Conservation (phyloP, 2,329 filamentous ascomycete species). For the Trichoderma lentiforme region DNA sequence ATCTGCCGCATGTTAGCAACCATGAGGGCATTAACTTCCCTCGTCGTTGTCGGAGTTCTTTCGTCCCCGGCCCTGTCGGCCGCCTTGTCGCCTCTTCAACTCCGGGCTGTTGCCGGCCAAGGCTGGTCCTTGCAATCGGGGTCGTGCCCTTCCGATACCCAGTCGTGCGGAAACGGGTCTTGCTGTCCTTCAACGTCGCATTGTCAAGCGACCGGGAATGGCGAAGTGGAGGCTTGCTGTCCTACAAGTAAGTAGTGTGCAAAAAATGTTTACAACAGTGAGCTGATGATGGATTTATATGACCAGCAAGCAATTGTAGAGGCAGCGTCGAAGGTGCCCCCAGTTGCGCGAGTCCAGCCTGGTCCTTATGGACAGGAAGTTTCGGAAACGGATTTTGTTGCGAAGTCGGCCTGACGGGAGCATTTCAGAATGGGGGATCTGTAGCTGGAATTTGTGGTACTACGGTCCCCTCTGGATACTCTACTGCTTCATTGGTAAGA, state of each 20-base stretch:
- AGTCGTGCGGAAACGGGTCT: constrained; percentile 3
- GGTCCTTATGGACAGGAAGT: constrained; percentile 11
- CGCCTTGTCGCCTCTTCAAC: neutral
- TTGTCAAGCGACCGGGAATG: constrained; percentile 1
- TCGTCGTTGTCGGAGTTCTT: neutral
- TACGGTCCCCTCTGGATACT: neutral
- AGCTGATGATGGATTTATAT: neutral
- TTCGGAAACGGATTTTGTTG: constrained; percentile 8
- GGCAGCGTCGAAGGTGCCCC: constrained; percentile 2
- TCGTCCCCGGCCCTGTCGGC: neutral
- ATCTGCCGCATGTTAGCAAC: neutral
- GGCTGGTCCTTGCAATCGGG: constrained; percentile 3
- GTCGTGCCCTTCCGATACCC: neutral
- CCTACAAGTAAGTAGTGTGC: neutral
- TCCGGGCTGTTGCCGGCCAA: neutral
- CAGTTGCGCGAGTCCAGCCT: neutral
- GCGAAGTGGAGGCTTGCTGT: constrained; percentile 6
- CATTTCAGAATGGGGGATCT: neutral
- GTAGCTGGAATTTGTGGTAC: constrained; percentile 2
- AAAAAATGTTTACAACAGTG: rapidly evolving
- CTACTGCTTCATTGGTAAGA: constrained; percentile 6
- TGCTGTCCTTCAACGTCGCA: neutral
- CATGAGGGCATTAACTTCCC: neutral
- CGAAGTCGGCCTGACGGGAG: constrained; percentile 7
- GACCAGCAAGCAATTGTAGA: neutral